Conservation (phyloP, 805 yeast genomes). For the Lachancea waltii region DNA sequence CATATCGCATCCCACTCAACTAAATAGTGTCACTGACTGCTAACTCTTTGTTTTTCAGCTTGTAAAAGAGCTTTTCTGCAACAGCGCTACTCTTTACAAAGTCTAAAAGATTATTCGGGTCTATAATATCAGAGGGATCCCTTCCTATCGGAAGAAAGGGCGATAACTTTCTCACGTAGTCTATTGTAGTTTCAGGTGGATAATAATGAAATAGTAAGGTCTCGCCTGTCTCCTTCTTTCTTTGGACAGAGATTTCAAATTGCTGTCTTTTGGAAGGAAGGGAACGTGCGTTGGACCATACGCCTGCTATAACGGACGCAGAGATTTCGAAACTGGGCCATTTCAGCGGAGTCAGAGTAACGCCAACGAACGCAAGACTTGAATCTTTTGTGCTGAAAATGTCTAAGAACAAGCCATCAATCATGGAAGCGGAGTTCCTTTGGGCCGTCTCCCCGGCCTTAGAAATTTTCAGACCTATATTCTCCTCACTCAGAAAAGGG, state of each 20-base stretch:
- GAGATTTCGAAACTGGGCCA: conserved; percentile 46
- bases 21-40: too few relatives aligned
- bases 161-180: too few relatives aligned
- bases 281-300: conserved; percentile 39
- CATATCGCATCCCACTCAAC: too few relatives aligned
- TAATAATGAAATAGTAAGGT: conserved; percentile 34
- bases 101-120: too few relatives aligned
- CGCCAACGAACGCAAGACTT: conserved; percentile 40
- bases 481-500: conserved; percentile 13
- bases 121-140: too few relatives aligned
- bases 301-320: conserved; percentile 54
- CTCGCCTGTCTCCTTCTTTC: conserved; percentile 20
- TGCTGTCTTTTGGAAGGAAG: conserved; percentile 40
- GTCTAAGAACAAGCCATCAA: conserved; percentile 39
- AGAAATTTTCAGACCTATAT: background rate
- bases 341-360: conserved; percentile 36
- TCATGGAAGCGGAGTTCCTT: conserved; percentile 23
- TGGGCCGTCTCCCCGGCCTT: conserved; percentile 7
- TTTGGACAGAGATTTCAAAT: conserved; percentile 29
- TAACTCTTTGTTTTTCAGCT: too few relatives aligned
- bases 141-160: too few relatives aligned
- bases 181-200: too few relatives aligned
- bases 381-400: conserved; percentile 41
- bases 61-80: too few relatives aligned
- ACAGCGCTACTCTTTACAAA: too few relatives aligned